These are phyloP conservation scores for Salix exigua DNA, from an alignment of 345 rosid genomes.

Conservation along the genomic window DNA sequence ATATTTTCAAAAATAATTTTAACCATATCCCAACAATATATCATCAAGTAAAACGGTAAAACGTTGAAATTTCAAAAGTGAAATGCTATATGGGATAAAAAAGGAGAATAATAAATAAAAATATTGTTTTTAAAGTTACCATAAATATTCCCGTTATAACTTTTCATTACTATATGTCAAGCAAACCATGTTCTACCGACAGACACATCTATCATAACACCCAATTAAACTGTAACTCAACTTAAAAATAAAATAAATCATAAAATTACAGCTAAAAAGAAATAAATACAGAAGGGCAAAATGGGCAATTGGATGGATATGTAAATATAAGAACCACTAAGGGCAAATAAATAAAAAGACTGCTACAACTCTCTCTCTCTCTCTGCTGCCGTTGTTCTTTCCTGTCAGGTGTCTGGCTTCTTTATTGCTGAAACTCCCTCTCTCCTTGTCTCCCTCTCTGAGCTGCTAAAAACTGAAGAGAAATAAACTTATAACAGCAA, in stretches of 20 bases:
- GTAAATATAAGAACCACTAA: neutral
- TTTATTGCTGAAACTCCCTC: neutral
- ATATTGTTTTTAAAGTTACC: no score
- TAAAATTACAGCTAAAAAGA: neutral
- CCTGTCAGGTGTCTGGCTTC: conserved; percentile 5
- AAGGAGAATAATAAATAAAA: no score
- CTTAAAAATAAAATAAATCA: no score
- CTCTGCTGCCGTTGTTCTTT: neutral
- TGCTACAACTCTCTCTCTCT: neutral
- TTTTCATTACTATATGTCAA: no score
- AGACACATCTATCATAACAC: neutral
- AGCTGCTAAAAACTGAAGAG: neutral
- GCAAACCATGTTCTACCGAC: no score
- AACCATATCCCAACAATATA: no score
- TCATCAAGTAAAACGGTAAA: no score
- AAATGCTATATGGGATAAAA: no score
- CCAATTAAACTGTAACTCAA: neutral
- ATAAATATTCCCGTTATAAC: no score
- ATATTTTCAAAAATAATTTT: no score
- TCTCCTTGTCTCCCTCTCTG: neutral
- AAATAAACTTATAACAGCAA: neutral
- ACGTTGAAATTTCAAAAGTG: no score
- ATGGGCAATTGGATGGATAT: neutral
- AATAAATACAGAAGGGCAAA: neutral
- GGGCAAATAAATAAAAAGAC: conserved; percentile 11